Evolutionary conservation across 306 rosid species (phyloP).

Genomic region (Arachis hypogaea): DNA sequence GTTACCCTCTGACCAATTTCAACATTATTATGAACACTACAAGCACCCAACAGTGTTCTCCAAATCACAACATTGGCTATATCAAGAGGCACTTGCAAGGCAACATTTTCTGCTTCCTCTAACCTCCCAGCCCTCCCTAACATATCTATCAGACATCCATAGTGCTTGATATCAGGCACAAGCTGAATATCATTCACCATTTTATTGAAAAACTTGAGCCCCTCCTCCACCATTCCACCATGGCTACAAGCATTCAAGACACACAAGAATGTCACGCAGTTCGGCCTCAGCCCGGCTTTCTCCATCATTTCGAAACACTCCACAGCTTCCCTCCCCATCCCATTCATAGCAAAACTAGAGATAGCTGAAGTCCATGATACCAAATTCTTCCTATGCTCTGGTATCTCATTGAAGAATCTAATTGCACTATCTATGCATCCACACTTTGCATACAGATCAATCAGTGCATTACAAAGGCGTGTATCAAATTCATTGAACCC

Average conservation of each 20-base stretch:
- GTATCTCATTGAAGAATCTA: constrained; percentile 56
- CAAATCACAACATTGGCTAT: constrained; percentile 65
- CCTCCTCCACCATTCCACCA: constrained; percentile 76
- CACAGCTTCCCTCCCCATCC: constrained; percentile 65
- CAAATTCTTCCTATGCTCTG: constrained; percentile 54
- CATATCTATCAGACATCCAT: constrained; percentile 76
- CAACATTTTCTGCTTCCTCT: constrained; percentile 71
- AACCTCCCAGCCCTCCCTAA: constrained; percentile 74
- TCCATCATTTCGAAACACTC: constrained; percentile 59
- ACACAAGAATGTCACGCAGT: constrained; percentile 61
- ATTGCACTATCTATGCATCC: constrained; percentile 66
- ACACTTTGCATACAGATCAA: constrained; percentile 74
- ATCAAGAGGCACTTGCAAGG: constrained; percentile 60
- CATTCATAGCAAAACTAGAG: constrained; percentile 70
- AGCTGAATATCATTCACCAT: constrained; percentile 57
- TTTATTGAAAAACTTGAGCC: constrained; percentile 59
- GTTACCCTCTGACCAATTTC: constrained; percentile 69
- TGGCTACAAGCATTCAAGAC: constrained; percentile 78
- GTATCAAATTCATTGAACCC: constrained; percentile 60
- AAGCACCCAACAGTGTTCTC: constrained; percentile 77
- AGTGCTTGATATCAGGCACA: constrained; percentile 65
- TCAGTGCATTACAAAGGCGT: constrained; percentile 63
- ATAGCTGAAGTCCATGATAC: constrained; percentile 75
- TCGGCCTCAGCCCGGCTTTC: constrained; percentile 61
- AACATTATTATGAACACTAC: constrained; percentile 63